phyloP scores from a whole-genome alignment of 2,329 filamentous ascomycete species.

The Grosmannia serpens region DNA sequence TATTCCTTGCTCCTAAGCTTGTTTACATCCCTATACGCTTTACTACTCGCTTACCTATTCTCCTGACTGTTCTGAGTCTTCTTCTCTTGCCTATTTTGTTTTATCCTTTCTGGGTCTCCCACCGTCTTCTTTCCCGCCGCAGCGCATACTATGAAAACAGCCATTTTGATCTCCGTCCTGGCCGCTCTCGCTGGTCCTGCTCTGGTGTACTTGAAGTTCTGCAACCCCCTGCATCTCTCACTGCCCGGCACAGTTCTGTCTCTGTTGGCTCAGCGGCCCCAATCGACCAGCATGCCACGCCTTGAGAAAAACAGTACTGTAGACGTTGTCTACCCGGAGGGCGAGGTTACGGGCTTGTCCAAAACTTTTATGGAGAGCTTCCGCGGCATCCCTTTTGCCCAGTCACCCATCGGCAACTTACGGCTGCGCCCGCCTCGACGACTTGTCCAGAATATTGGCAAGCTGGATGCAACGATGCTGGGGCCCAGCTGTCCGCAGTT shows the following conservation, averaged over 20 bases:
- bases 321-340: conserved; percentile 9
- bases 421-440: conserved; percentile 59
- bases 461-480: conserved; percentile 43
- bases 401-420: conserved; percentile 53
- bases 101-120: neutral
- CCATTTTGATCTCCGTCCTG: neutral
- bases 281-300: too few species aligned
- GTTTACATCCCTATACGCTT: too few species aligned
- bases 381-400: conserved; percentile 63
- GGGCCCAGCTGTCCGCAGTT: conserved; percentile 63
- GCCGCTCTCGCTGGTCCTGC: neutral
- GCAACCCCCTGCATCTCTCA: neutral
- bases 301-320: neutral
- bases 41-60: too few species aligned
- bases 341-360: conserved; percentile 2
- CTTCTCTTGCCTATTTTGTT: too few species aligned
- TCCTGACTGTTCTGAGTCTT: too few species aligned
- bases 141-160: neutral
- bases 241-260: neutral
- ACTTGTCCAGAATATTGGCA: conserved; percentile 45
- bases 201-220: neutral
- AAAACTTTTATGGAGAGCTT: conserved; percentile 50
- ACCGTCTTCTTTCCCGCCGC: neutral
- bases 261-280: too few species aligned
- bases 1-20: too few species aligned